Evolutionary conservation across 768 basidiomycete species (phyloP).

Genomic region (Serendipita indica): DNA sequence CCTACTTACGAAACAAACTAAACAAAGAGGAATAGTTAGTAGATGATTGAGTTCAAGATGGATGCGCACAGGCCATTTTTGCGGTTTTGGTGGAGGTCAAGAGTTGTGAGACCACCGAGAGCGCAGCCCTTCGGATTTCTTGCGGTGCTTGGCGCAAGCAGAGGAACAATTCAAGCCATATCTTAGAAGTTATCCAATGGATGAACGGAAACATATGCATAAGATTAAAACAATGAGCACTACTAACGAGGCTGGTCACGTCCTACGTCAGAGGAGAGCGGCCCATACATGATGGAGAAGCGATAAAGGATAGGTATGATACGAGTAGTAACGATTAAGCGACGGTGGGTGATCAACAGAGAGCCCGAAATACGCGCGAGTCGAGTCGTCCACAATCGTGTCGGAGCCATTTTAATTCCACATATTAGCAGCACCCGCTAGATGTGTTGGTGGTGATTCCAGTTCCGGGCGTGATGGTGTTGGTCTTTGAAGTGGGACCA

Average conservation of each 20-base stretch:
- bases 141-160: not conserved
- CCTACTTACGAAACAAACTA: constrained; percentile 5
- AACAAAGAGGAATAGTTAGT: not conserved
- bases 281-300: not conserved
- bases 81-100: not conserved
- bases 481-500: constrained; percentile 58
- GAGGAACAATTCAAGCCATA: not conserved
- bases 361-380: no score
- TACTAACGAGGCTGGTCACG: not conserved
- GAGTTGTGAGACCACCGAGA: not conserved
- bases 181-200: not conserved
- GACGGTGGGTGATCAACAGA: no score
- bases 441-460: constrained; percentile 57
- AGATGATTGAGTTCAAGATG: not conserved
- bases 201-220: not conserved
- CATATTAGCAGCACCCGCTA: constrained; percentile 59
- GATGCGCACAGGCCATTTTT: not conserved
- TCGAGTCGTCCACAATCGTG: no score
- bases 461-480: constrained; percentile 71
- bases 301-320: no score
- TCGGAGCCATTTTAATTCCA: not conserved
- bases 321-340: no score
- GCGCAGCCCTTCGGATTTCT: not conserved
- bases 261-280: not conserved
- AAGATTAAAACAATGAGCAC: not conserved